Conservation (phyloP, 257 asterid genomes). For the Salvia rosmarinus region DNA sequence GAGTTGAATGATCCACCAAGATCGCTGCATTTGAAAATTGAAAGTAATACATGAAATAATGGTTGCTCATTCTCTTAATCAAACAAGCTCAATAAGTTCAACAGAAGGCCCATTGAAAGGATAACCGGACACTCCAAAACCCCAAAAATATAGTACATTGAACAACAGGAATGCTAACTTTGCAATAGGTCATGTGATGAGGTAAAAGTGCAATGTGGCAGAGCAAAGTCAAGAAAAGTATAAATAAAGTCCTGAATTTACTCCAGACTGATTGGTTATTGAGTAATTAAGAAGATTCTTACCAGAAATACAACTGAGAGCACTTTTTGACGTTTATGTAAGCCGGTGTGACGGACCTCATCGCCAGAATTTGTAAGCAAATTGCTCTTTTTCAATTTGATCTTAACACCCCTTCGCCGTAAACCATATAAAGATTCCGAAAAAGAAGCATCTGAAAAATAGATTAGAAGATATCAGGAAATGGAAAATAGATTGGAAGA, state of each 20-base stretch:
- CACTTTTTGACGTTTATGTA: constrained; percentile 77
- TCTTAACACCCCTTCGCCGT: constrained; percentile 75
- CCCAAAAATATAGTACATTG: neutral
- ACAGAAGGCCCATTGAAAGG: neutral
- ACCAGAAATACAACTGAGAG: constrained; percentile 93
- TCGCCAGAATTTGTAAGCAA: constrained; percentile 43
- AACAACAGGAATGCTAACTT: constrained; percentile 7
- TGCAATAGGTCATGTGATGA: neutral
- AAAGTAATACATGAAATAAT: neutral
- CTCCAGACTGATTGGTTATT: constrained; percentile 10
- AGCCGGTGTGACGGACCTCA: constrained; percentile 61
- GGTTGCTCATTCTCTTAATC: neutral
- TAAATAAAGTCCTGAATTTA: neutral
- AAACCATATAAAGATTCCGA: constrained; percentile 93
- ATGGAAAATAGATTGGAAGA: constrained; percentile 17
- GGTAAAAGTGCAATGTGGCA: neutral
- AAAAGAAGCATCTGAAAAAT: constrained; percentile 81
- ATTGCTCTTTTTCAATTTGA: constrained; percentile 49
- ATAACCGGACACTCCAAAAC: neutral
- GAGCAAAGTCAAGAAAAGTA: constrained; percentile 1
- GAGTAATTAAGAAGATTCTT: constrained; percentile 27
- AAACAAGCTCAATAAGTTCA: neutral
- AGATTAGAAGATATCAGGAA: constrained; percentile 34
- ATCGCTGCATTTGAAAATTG: neutral
- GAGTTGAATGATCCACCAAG: neutral